A percentile compares a stretch with the other conserved stretches of the same genome.
Evolutionary conservation across 352 stramenopile species (phyloP).

Genomic region (Phytophthora niederhauseri): DNA sequence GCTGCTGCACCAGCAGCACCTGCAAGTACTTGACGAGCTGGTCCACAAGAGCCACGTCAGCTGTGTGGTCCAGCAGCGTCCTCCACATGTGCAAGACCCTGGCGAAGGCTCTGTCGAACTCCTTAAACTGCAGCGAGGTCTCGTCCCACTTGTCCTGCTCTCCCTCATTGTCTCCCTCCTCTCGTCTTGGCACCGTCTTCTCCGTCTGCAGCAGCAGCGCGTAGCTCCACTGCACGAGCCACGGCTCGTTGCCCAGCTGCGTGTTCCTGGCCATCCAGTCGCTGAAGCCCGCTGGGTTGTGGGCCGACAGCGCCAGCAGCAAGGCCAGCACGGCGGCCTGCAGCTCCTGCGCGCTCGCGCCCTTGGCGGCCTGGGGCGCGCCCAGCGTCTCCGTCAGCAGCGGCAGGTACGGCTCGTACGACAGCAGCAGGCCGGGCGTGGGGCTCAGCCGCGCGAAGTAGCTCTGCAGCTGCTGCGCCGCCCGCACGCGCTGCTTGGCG

Average conservation of each 20-base stretch:
- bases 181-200: constrained; percentile 32
- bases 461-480: constrained; percentile 51
- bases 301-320: constrained; percentile 45
- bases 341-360: constrained; percentile 41
- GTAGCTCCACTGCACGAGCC: constrained; percentile 61
- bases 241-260: constrained; percentile 45
- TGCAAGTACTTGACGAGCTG: constrained; percentile 43
- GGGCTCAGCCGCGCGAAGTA: constrained; percentile 38
- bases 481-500: constrained; percentile 48
- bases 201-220: constrained; percentile 47
- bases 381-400: constrained; percentile 45
- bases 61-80: constrained; percentile 56
- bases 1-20: constrained; percentile 33
- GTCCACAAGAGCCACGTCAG: constrained; percentile 44
- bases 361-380: constrained; percentile 10
- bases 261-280: constrained; percentile 59
- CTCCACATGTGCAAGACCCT: constrained; percentile 55
- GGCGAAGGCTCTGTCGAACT: constrained; percentile 49
- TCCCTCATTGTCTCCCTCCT: neutral
- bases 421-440: constrained; percentile 36
- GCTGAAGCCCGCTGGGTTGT: constrained; percentile 44
- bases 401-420: constrained; percentile 60
- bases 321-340: constrained; percentile 45
- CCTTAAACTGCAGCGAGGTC: constrained; percentile 43
- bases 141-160: constrained; percentile 38